These are phyloP conservation scores for Aquilaria malaccensis DNA, from an alignment of 345 rosid species.

Conservation along the genomic window DNA sequence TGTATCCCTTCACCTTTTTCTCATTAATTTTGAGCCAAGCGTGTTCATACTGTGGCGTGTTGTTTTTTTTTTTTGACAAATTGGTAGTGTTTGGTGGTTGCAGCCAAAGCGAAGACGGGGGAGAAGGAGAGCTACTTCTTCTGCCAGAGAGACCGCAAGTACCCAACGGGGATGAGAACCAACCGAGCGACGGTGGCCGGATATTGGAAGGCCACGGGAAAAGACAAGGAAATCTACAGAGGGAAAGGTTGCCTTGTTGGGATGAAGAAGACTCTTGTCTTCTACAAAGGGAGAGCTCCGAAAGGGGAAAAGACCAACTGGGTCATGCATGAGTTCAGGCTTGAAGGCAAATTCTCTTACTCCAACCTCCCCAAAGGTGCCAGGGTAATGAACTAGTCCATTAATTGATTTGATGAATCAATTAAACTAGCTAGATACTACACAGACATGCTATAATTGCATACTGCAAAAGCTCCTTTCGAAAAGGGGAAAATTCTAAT, in stretches of 20 bases:
- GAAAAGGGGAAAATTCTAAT: no score
- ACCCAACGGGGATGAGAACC: constrained; percentile 97
- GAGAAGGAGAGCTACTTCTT: constrained; percentile 95
- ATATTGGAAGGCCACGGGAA: constrained; percentile 98
- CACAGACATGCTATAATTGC: background rate
- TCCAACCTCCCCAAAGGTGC: constrained; percentile 57
- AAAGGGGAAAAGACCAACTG: constrained; percentile 93
- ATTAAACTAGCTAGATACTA: no score
- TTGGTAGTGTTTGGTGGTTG: constrained; percentile 5
- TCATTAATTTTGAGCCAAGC: background rate
- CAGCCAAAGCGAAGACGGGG: constrained; percentile 94
- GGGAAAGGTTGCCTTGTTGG: constrained; percentile 74
- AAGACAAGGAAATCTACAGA: constrained; percentile 75
- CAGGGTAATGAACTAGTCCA: constrained; percentile 35
- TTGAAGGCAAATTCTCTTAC: constrained; percentile 78
- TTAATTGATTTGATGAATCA: no score
- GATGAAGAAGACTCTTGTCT: constrained; percentile 99
- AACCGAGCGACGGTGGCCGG: constrained; percentile 91
- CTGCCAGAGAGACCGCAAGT: constrained; percentile 85
- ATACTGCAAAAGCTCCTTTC: background rate
- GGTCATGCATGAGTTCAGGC: constrained; percentile 96
- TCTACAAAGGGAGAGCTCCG: constrained; percentile 93
- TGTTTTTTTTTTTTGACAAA: background rate
- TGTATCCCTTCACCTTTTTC: background rate
- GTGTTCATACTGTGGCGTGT: background rate